Base-by-base conservation (phyloP, 768 basidiomycete species). In the Calocera cornea region DNA sequence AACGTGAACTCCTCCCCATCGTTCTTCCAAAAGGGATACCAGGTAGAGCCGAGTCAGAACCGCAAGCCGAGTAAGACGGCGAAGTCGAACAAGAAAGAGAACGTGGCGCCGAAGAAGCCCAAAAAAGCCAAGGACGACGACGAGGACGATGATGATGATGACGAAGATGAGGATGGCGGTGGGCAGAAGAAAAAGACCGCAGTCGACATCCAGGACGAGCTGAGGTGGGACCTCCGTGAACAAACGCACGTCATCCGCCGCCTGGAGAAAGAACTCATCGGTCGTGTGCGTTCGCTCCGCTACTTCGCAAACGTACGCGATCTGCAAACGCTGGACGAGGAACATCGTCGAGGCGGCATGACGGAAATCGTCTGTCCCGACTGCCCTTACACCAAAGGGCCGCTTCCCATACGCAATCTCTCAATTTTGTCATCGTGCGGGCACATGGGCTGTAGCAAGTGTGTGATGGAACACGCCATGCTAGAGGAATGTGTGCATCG, bases 231-330 rank as follows among this genome's bases (percentile, higher is more conserved):
- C 40, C 87, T 91, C 72, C 87, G 93, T 36, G 92, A 95, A 76
- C 84, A 90, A 73, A 88, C 90, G 1, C 92, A 95, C 74, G 85
- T 87, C 54, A 87, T 95, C 67, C 86, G 92, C 54, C 84, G 87
- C 63, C 78, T 97, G 54, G 85, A 85, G 36, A 94, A 93, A 76
- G 95, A 97, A 76, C 84, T 95, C 64, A 87, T 91, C 31, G 92
- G 92, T 34, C 89, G 94, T 64, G 85, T 91, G 63, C 87, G 94
- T 49, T 97, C 94, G 1, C 80, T 92, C 38, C 89, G 94, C 49
- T 97, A 92, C 78, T 97, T 97, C 79, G 90, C 84, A 7, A 88
- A 89, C 65, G 92, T 97, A 44, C 88, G 92, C 47, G 90, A 94
- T 72, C 80, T 95, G 47, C 93, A 97, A 75, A 87, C 84, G 73